phyloP scores from a whole-genome alignment of 1,284 basidiomycete genomes.

The Gastroboletus turbinatus region DNA sequence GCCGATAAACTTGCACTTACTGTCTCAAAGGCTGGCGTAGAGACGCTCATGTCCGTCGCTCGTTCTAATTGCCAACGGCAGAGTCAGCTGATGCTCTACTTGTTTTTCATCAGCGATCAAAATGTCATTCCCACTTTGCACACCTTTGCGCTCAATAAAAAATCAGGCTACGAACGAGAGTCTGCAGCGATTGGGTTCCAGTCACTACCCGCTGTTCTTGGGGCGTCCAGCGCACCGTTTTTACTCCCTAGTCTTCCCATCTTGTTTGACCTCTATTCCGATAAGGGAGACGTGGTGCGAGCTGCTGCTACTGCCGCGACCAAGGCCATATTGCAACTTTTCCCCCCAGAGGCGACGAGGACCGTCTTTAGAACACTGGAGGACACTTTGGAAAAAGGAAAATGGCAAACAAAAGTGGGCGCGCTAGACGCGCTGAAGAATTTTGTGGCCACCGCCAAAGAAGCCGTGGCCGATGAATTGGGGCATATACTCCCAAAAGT shows the following conservation, averaged over 20 bases:
- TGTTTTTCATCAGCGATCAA: constrained; percentile 47
- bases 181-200: constrained; percentile 86
- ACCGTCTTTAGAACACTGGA: constrained; percentile 75
- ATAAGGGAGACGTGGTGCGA: constrained; percentile 93
- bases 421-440: constrained; percentile 83
- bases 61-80: constrained; percentile 6
- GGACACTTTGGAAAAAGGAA: constrained; percentile 77
- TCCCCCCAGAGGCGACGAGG: constrained; percentile 82
- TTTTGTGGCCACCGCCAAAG: constrained; percentile 71
- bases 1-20: constrained; percentile 76
- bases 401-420: constrained; percentile 97
- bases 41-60: constrained; percentile 57
- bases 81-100: constrained; percentile 4
- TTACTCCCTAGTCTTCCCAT: constrained; percentile 78
- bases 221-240: constrained; percentile 78
- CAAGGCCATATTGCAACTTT: constrained; percentile 82
- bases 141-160: constrained; percentile 81
- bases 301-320: constrained; percentile 80
- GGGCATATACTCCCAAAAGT: constrained; percentile 85
- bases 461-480: constrained; percentile 84
- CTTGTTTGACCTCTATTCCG: constrained; percentile 87
- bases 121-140: constrained; percentile 67
- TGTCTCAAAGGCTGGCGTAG: constrained; percentile 61
- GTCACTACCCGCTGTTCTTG: constrained; percentile 72
- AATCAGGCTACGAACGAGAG: constrained; percentile 91